These are phyloP conservation scores for Boletus barrowsii DNA, from an alignment of 768 basidiomycete species.

Conservation along the genomic window DNA sequence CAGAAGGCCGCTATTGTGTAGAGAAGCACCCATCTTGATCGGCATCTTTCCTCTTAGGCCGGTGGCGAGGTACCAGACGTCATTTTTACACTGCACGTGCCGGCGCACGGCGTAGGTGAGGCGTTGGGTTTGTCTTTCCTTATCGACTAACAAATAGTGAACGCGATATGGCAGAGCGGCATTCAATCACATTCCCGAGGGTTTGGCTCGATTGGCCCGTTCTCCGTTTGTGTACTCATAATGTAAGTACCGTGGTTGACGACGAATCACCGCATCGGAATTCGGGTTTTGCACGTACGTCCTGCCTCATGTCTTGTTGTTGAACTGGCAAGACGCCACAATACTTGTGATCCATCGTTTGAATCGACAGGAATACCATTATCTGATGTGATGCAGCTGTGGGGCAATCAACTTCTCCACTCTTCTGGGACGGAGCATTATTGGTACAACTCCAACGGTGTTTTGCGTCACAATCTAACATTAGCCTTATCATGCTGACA, in stretches of 20 bases:
- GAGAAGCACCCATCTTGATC: background rate
- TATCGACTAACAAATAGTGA: background rate
- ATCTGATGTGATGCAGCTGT: background rate
- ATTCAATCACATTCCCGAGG: background rate
- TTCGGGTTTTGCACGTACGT: background rate
- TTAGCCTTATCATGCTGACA: background rate
- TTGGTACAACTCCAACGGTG: slow-evolving; percentile 1
- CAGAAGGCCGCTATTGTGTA: background rate
- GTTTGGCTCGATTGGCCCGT: background rate
- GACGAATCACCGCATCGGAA: too few species aligned
- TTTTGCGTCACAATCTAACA: background rate
- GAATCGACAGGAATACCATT: too few species aligned
- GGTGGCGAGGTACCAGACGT: background rate
- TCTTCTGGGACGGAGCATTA: slow-evolving; percentile 11
- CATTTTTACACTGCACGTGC: background rate
- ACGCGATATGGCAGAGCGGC: background rate
- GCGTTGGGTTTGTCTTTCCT: background rate
- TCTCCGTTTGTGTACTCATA: background rate
- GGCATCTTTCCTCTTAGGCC: background rate
- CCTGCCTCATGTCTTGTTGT: background rate
- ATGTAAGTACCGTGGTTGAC: background rate
- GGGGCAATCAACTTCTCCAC: background rate
- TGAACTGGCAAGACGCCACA: background rate
- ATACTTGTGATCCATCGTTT: too few species aligned
- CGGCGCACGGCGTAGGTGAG: background rate